Evolutionary conservation across 2,329 filamentous ascomycete genomes (phyloP), one percentile per base, ranked within the genome.

Genomic region (Fusarium protoensiforme): DNA sequence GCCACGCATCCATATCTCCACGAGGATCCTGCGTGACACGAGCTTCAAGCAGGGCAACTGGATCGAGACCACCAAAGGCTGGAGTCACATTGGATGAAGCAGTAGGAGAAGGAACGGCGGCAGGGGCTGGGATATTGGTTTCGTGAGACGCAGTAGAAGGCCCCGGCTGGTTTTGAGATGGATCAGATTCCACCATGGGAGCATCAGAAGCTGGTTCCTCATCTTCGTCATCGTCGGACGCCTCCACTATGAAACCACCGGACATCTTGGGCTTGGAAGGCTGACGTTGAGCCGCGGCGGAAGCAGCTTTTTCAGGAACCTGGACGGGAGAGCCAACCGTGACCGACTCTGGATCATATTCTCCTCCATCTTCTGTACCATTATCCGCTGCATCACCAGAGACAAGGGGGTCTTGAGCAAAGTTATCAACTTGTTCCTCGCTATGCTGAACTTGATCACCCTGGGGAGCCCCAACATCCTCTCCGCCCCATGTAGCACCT

Each of bases 1-100:
- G 85, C 96, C 96, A 99, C 35, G 96, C 94, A 81, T 96, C 93
- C 83, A 96, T 90, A 77, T 98, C 95, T 79, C 96, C 96, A 78
- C 94, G 93, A 18, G 96, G 94, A 80, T 99, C 96, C 79, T 98
- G 94, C 80, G 93, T 92, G 81, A 98, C 93, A 79, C 96, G 92
- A 81, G 96, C 94, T 85, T 99, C 96, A 79, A 98, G 87, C 67
- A 95, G 90, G 66, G 92, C 91, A 77, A 96, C 88, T 73, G 89
- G 90, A 83, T 97, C 93, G 83, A 87, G 83, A 68, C 84, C 83
- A 72, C 85, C 81, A 76, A 86, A 81, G 24, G 77, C 70, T 69
- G 81, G 77, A 70, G 81, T 80, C 64, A 80, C 79, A 75, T 78
- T 77, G 71, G 80, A 79, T 51, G 79, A 70, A 41, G 77, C 74